A percentile compares a stretch with the other conserved stretches of the same genome.
These are phyloP conservation scores for Trypanosoma melophagium DNA, from an alignment of 208 protist species.

Conservation along the genomic window DNA sequence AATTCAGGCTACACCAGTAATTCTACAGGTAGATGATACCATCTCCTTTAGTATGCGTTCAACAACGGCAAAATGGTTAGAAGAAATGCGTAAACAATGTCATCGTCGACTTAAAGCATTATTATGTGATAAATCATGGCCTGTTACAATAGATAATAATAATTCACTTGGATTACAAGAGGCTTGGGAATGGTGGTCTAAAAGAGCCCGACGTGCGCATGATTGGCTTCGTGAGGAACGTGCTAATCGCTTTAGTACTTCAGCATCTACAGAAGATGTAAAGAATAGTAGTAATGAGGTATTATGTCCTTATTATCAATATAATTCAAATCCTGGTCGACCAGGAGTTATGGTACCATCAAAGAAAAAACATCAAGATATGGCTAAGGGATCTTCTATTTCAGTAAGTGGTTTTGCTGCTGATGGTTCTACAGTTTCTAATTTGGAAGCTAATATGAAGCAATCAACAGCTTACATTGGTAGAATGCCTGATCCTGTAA, in stretches of 20 bases:
- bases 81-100: constrained; percentile 51
- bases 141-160: constrained; percentile 9
- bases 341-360: constrained; percentile 24
- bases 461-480: constrained; percentile 56
- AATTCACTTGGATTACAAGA: constrained; percentile 35
- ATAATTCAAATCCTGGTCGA: constrained; percentile 29
- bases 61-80: constrained; percentile 72
- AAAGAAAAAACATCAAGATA: background rate
- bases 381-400: background rate
- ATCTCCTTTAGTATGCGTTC: constrained; percentile 59
- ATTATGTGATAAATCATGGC: constrained; percentile 32
- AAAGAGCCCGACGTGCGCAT: constrained; percentile 35
- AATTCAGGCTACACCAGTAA: constrained; percentile 46
- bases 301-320: constrained; percentile 38
- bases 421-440: constrained; percentile 3
- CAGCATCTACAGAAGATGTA: background rate
- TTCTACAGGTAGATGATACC: constrained; percentile 53
- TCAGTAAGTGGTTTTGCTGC: constrained; percentile 1
- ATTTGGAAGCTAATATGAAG: constrained; percentile 11
- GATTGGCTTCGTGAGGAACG: constrained; percentile 85
- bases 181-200: constrained; percentile 80
- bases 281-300: background rate
- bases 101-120: constrained; percentile 31
- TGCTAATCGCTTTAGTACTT: background rate
- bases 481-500: constrained; percentile 58